phyloP scores from a whole-genome alignment of 495 filamentous ascomycete species.

The Cladorrhinum samala region DNA sequence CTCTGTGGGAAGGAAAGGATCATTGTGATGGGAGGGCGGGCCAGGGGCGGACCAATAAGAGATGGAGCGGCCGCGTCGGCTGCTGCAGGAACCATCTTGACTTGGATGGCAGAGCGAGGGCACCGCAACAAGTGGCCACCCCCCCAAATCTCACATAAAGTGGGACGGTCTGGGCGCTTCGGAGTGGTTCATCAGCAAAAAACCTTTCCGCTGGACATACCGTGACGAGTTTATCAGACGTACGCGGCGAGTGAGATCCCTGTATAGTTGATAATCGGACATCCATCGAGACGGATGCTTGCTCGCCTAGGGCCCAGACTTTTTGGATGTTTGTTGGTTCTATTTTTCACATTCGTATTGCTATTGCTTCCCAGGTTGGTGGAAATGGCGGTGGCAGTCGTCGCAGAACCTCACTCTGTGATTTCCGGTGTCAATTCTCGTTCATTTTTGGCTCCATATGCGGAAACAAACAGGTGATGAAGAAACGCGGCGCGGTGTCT shows the following conservation, averaged over 20 bases:
- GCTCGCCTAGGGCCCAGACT: neutral
- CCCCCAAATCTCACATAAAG: neutral
- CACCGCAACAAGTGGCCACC: neutral
- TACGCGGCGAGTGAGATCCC: no score
- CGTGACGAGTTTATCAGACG: no score
- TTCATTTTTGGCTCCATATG: neutral
- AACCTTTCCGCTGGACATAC: no score
- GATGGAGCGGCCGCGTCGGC: slow-evolving; percentile 11
- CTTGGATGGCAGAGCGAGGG: slow-evolving; percentile 5
- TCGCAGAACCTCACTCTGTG: neutral
- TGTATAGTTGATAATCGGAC: no score
- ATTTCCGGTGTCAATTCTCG: neutral
- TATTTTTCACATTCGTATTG: no score
- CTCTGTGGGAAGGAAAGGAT: slow-evolving; percentile 5
- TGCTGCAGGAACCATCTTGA: slow-evolving; percentile 24
- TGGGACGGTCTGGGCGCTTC: no score
- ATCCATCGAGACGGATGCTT: no score
- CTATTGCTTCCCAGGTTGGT: no score
- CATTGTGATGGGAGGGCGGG: neutral
- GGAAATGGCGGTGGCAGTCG: neutral
- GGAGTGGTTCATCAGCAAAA: no score
- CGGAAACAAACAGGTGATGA: no score
- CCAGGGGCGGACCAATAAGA: slow-evolving; percentile 4
- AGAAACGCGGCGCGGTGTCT: neutral
- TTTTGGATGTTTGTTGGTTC: neutral